phyloP scores from a whole-genome alignment of 371 early-diverging fungal genomes.

The Blastocladiella emersonii region DNA sequence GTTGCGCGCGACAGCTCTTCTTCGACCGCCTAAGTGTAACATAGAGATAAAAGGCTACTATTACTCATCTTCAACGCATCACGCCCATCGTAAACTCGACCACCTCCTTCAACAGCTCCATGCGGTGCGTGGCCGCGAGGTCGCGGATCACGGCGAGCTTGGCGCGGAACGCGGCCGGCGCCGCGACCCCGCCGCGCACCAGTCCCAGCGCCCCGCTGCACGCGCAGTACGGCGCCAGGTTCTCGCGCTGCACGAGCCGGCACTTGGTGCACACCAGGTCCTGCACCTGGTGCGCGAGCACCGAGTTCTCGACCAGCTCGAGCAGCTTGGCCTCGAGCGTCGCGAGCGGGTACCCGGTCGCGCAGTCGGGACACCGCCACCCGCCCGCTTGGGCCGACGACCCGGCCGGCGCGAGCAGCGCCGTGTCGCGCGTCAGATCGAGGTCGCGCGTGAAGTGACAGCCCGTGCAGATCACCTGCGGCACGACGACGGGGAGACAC shows the following conservation, averaged over 20 bases:
- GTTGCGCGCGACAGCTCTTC: neutral
- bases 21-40: too few relatives aligned
- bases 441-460: constrained; percentile 72
- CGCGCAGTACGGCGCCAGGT: constrained; percentile 35
- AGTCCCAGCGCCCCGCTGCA: neutral
- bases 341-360: constrained; percentile 51
- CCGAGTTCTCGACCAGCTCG: constrained; percentile 39
- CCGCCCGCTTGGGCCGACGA: neutral
- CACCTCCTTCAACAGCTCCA: neutral
- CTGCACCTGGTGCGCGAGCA: constrained; percentile 66
- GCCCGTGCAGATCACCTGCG: constrained; percentile 70
- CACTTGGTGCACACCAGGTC: constrained; percentile 74
- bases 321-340: constrained; percentile 65
- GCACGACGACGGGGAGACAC: constrained; percentile 55
- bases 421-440: constrained; percentile 75
- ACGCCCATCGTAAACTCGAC: neutral
- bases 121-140: neutral
- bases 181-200: neutral
- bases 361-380: constrained; percentile 53
- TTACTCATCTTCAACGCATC: too few relatives aligned
- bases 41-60: too few relatives aligned
- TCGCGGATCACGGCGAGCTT: neutral
- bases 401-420: constrained; percentile 22
- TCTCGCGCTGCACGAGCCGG: constrained; percentile 55
- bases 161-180: neutral